Base-by-base conservation (phyloP, 2,329 filamentous ascomycete genomes). In the Phymatotrichopsis omnivora region DNA sequence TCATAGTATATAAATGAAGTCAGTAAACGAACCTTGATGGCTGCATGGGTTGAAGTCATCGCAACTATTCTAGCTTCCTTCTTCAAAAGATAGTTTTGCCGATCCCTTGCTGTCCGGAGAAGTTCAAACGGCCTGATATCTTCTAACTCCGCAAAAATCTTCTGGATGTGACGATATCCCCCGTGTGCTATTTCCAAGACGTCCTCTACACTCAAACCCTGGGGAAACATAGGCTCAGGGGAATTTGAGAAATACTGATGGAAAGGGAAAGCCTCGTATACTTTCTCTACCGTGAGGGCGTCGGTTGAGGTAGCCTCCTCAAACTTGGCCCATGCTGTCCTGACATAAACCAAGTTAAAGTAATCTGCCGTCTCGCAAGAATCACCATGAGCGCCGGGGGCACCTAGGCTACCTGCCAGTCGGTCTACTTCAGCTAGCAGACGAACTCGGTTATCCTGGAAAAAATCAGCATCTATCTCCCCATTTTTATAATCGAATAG, bases 31-130 rank as follows among this genome's bases (percentile, higher is more conserved):
- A 58, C 56, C 52, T 86, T 78, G 74, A 98, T 98, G 1, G 91
- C 91, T 4, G 91, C 93, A 63, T 98, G 91, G 0, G 93, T 98
- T 3, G 87, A 93, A 14, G 91, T 98, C 93, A 98, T 98, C 47
- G 91, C 93, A 54, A 98, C 81, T 52, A 98, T 91, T 27, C 91
- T 80, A n/a, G 93, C 93, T 65, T 96, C 89, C 59, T 86, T 95
- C 5, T 86, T 82, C 25, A 98, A 74, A 5, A 98, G 76, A 60
- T 98, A 98, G 63, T 96, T 96, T 40, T 87, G 82, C 67, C 93
- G 95, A 62, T 98, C 91, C 27, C 83, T 79, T 53, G 87, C 83
- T 44, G 82, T 80, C 40, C 86, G 78, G 45, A 98, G 67, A 39
- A 98, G 87, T 66, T 98, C 91, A 60, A 98, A 98, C 0, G 91